Evolutionary conservation across 345 rosid species (phyloP).

Genomic region (Tarenaya hassleriana): DNA sequence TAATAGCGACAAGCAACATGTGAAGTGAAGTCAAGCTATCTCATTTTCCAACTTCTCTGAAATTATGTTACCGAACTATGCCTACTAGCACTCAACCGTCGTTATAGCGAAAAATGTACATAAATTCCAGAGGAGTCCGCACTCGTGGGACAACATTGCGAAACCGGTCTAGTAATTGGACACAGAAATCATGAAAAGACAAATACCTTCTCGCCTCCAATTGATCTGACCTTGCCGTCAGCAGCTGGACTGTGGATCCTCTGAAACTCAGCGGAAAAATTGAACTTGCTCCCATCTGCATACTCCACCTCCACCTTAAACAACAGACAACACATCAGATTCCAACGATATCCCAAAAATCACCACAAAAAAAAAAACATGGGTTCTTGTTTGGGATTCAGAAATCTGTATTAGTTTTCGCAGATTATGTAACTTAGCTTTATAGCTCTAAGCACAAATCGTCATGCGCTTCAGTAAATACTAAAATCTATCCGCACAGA

Average conservation of each 20-base stretch:
- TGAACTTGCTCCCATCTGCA: slow-evolving; percentile 55
- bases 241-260: slow-evolving; percentile 82
- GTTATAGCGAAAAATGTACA: too few relatives aligned
- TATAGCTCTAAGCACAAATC: neutral
- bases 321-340: slow-evolving; percentile 21
- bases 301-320: slow-evolving; percentile 74
- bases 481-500: neutral
- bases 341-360: neutral
- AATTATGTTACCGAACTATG: too few relatives aligned
- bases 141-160: too few relatives aligned
- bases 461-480: neutral
- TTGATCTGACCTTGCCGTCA: slow-evolving; percentile 76
- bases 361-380: slow-evolving; percentile 1
- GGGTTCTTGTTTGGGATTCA: too few relatives aligned
- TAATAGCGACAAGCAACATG: neutral
- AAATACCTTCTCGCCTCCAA: slow-evolving; percentile 78
- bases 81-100: too few relatives aligned
- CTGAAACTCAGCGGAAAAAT: slow-evolving; percentile 62
- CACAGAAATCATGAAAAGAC: neutral
- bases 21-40: neutral
- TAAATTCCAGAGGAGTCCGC: too few relatives aligned
- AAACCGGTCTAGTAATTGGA: too few relatives aligned
- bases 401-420: too few relatives aligned
- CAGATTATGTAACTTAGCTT: neutral
- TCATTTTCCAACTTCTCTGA: too few relatives aligned